A percentile compares a stretch with the other conserved stretches of the same genome.
Evolutionary conservation across 768 basidiomycete species (phyloP).

Genomic region (Pholiota molesta): DNA sequence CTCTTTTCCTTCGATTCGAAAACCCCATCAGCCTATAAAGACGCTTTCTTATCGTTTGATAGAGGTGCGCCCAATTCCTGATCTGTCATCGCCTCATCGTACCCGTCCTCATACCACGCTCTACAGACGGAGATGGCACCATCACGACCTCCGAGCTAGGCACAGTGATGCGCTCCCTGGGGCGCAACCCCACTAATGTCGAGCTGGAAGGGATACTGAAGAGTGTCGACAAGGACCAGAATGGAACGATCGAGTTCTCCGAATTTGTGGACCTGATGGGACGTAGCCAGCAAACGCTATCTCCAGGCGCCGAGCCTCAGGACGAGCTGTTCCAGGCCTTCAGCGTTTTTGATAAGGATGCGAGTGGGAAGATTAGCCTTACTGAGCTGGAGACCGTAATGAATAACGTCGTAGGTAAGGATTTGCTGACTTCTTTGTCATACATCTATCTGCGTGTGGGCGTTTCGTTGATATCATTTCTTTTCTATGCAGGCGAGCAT

Average conservation of each 20-base stretch:
- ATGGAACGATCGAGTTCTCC: constrained; percentile 48
- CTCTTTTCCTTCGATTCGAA: not conserved
- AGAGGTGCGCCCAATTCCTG: constrained; percentile 59
- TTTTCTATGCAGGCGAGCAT: constrained; percentile 58
- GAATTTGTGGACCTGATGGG: constrained; percentile 51
- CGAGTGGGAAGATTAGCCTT: constrained; percentile 86
- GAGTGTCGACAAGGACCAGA: constrained; percentile 44
- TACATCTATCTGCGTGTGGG: not conserved
- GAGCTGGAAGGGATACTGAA: constrained; percentile 49
- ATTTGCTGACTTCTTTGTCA: constrained; percentile 39
- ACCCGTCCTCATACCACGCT: not conserved
- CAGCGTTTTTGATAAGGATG: constrained; percentile 96
- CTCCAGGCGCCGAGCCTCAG: constrained; percentile 40
- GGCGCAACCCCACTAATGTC: constrained; percentile 45
- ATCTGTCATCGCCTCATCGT: constrained; percentile 7
- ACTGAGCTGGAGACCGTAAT: constrained; percentile 90
- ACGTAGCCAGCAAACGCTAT: constrained; percentile 16
- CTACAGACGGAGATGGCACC: constrained; percentile 47
- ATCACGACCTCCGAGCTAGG: constrained; percentile 50
- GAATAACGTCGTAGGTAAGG: constrained; percentile 64
- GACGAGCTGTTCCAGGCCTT: constrained; percentile 97
- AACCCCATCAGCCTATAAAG: constrained; percentile 80
- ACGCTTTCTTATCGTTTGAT: constrained; percentile 97
- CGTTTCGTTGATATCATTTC: not conserved
- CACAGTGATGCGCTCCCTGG: constrained; percentile 49